Conservation (phyloP, 2,329 filamentous ascomycete genomes). For the Colletotrichum sansevieriae region DNA sequence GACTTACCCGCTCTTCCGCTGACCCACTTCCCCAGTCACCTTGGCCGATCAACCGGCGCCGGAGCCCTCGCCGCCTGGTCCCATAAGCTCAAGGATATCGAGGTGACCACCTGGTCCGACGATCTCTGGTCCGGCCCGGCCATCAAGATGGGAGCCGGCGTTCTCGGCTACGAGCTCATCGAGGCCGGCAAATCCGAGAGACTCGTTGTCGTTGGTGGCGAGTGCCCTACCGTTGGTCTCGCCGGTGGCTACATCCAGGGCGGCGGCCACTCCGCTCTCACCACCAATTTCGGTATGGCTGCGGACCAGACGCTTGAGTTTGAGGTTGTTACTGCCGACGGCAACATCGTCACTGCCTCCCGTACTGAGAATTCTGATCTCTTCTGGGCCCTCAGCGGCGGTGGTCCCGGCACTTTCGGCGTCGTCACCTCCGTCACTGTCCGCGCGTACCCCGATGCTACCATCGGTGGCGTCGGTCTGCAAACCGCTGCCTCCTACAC, state of each 20-base stretch:
- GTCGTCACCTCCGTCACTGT: conserved; percentile 68
- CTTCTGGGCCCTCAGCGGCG: conserved; percentile 74
- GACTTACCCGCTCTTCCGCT: conserved; percentile 34
- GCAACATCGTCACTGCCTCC: conserved; percentile 62
- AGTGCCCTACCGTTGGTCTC: conserved; percentile 67
- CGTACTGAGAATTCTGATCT: conserved; percentile 64
- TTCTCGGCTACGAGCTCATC: conserved; percentile 60
- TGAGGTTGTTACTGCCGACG: conserved; percentile 67
- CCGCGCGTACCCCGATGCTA: conserved; percentile 60
- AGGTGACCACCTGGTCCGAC: conserved; percentile 55
- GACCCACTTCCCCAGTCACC: conserved; percentile 48
- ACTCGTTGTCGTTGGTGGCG: conserved; percentile 59
- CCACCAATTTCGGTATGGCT: conserved; percentile 67
- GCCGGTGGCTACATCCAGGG: conserved; percentile 72
- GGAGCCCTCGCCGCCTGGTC: conserved; percentile 57
- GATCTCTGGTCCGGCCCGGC: conserved; percentile 62
- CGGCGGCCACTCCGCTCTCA: conserved; percentile 69
- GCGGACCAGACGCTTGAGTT: conserved; percentile 71
- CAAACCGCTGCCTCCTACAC: conserved; percentile 43
- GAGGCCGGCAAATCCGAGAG: conserved; percentile 32
- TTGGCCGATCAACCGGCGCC: conserved; percentile 54
- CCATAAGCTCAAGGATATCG: conserved; percentile 55
- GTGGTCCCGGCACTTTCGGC: conserved; percentile 71
- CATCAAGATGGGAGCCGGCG: conserved; percentile 66
- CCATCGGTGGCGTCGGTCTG: conserved; percentile 59